Evolutionary conservation across 352 stramenopile genomes (phyloP), one percentile per base, ranked within the genome.

Genomic region (Phytopythium boreale): DNA sequence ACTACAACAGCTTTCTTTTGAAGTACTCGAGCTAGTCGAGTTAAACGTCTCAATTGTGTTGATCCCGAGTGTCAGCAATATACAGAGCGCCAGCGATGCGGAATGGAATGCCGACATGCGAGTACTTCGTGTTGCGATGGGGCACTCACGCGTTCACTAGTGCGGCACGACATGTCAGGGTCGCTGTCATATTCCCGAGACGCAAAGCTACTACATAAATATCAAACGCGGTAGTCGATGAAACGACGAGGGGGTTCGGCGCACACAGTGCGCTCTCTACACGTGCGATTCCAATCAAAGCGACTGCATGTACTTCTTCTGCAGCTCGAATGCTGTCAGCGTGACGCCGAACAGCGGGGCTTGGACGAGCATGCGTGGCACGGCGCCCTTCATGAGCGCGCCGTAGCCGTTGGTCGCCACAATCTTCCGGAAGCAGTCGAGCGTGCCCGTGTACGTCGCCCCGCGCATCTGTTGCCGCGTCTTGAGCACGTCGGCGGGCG

Each of bases 401-500:
- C 68, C 72, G 47, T 91, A 79, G 2, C 93, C 93, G 61, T 97
- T 90, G 0, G 77, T 68, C 17, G 76, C 62, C 36, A 93, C 81
- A 17, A 97, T 74, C 57, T 96, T 89, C 26, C 73, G 76, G 53
- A 88, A 82, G 68, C 91, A 97, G 68, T 97, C 88, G 34, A 81
- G 50, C 57, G 95, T 91, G 59, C 90, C 86, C 5, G 64, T 89
- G 72, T 97, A 98, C 11, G 70, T 82, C 17, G 79, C 82, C 11
- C 87, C 87, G 56, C 79, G 82, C 69, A 92, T 84, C 74, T 97
- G 89, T 27, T 90, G 65, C 39, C 88, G 77, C 5, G 89, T 97
- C 82, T 97, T 97, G 76, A 97, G 93, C 39, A 97, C 87, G 61
- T 97, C 90, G 1, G 79, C 79, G 7, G 81, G 78, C 46, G 81